phyloP scores from a whole-genome alignment of 768 basidiomycete genomes.

The Tubosaeta sp. region DNA sequence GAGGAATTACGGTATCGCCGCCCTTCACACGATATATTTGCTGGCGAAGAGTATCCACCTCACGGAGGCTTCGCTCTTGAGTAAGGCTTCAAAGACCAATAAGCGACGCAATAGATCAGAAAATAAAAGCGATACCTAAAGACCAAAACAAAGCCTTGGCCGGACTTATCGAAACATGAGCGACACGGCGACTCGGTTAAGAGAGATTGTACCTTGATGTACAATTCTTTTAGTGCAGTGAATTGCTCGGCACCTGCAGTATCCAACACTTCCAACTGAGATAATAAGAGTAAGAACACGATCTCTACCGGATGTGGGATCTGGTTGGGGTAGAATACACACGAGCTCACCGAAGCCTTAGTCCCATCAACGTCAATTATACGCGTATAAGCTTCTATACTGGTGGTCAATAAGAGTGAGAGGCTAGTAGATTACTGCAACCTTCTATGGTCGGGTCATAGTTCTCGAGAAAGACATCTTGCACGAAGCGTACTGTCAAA shows the following conservation, averaged over 20 bases:
- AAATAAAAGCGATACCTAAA: conserved; percentile 53
- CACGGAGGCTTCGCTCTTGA: conserved; percentile 75
- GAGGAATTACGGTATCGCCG: conserved; percentile 48
- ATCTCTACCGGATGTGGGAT: conserved; percentile 4
- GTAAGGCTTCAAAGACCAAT: conserved; percentile 51
- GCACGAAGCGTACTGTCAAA: conserved; percentile 74
- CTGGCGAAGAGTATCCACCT: conserved; percentile 75
- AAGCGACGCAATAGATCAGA: neutral
- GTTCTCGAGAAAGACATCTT: conserved; percentile 66
- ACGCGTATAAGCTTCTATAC: conserved; percentile 66
- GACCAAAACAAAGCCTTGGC: conserved; percentile 76
- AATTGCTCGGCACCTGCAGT: conserved; percentile 88
- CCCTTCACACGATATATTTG: conserved; percentile 81
- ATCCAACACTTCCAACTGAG: conserved; percentile 74
- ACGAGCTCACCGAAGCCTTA: conserved; percentile 47
- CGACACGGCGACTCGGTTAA: neutral
- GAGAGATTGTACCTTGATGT: conserved; percentile 57
- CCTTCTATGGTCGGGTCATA: conserved; percentile 89
- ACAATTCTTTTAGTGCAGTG: conserved; percentile 72
- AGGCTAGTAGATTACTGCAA: conserved; percentile 17
- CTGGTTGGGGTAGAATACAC: conserved; percentile 15
- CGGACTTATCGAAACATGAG: conserved; percentile 40
- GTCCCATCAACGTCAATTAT: conserved; percentile 64
- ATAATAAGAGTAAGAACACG: conserved; percentile 9
- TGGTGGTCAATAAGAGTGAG: conserved; percentile 7